A percentile compares a stretch with the other conserved stretches of the same genome.
These are phyloP conservation scores for Colletotrichum lindemuthianum DNA, from an alignment of 2,329 filamentous ascomycete species.

Conservation along the genomic window DNA sequence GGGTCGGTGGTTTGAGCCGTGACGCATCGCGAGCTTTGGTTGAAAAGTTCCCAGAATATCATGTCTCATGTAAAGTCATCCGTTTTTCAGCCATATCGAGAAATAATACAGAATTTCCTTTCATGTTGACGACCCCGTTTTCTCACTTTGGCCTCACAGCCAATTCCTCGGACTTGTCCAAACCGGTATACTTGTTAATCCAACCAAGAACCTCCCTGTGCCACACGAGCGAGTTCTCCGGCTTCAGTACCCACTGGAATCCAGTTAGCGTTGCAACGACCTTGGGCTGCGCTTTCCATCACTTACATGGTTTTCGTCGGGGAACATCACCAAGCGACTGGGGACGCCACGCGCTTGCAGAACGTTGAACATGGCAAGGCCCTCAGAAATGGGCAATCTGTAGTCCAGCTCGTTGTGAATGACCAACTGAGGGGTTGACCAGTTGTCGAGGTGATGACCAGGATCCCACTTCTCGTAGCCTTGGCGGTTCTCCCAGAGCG, in stretches of 20 bases:
- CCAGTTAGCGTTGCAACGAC: conserved; percentile 48
- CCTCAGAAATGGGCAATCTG: conserved; percentile 85
- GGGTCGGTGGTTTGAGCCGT: no score
- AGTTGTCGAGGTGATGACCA: conserved; percentile 70
- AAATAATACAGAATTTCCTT: background rate
- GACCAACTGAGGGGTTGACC: conserved; percentile 84
- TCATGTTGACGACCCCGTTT: background rate
- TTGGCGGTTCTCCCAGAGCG: conserved; percentile 68
- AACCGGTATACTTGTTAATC: conserved; percentile 71
- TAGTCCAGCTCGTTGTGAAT: conserved; percentile 95
- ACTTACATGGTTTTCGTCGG: conserved; percentile 73
- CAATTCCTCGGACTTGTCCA: conserved; percentile 43
- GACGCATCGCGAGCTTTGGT: no score
- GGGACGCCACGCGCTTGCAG: conserved; percentile 79
- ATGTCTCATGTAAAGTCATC: no score
- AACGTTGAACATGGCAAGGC: conserved; percentile 85
- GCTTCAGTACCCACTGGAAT: conserved; percentile 83
- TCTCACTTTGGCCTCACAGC: conserved; percentile 19
- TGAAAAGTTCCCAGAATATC: no score
- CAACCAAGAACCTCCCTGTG: conserved; percentile 85
- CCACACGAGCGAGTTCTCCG: conserved; percentile 92
- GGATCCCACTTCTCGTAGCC: conserved; percentile 78
- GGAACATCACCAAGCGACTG: conserved; percentile 83
- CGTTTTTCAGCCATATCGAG: no score
- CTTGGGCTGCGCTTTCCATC: no score